phyloP scores from a whole-genome alignment of 768 basidiomycete genomes.

The Xerocomus potaroensis region DNA sequence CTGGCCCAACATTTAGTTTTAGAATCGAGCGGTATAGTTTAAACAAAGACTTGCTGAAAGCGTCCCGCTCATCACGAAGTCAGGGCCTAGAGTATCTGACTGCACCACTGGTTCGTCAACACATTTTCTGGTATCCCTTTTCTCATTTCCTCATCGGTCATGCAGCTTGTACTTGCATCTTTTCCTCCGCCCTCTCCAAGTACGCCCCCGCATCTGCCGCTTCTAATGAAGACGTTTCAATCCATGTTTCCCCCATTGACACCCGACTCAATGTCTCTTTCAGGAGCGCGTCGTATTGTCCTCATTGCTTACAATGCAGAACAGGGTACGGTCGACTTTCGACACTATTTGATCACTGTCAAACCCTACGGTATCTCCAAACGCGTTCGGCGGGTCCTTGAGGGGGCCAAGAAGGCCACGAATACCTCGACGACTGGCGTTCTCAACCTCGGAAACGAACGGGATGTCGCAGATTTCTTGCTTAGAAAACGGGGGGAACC shows the following conservation, averaged over 20 bases:
- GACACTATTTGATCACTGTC: conserved; percentile 94
- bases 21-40: conserved; percentile 89
- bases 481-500: conserved; percentile 63
- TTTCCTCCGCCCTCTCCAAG: conserved; percentile 72
- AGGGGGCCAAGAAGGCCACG: conserved; percentile 42
- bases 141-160: neutral
- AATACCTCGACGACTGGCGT: conserved; percentile 35
- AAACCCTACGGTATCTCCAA: conserved; percentile 92
- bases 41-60: conserved; percentile 74
- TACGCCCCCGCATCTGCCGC: conserved; percentile 79
- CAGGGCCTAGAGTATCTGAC: conserved; percentile 88
- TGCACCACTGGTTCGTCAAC: conserved; percentile 73
- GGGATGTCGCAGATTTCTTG: conserved; percentile 94
- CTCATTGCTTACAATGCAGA: conserved; percentile 88
- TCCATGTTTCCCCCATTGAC: conserved; percentile 92
- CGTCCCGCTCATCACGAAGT: conserved; percentile 62
- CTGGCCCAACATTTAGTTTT: conserved; percentile 93
- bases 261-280: conserved; percentile 71
- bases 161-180: conserved; percentile 81
- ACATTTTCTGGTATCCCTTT: neutral
- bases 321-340: conserved; percentile 82
- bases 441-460: conserved; percentile 82
- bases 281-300: conserved; percentile 91
- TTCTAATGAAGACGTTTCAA: conserved; percentile 95
- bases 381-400: conserved; percentile 84